Evolutionary conservation across 169 alveolate genomes (phyloP).

Genomic region (Cryptosporidium andersoni): DNA sequence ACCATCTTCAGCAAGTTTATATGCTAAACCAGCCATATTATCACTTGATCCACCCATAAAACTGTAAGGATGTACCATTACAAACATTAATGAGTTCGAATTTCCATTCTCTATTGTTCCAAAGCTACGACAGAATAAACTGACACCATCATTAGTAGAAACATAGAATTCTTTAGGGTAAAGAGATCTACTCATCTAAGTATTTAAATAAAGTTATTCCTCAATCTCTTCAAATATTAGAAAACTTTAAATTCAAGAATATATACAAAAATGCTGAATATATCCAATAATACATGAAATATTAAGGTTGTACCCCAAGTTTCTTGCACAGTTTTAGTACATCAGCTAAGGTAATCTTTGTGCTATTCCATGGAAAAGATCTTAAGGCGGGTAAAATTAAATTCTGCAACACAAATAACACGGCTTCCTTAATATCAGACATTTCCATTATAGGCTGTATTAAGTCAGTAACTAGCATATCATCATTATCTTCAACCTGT

Average conservation of each 20-base stretch:
- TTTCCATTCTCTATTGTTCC: conserved; percentile 20
- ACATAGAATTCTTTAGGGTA: conserved; percentile 43
- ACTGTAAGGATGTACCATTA: conserved; percentile 67
- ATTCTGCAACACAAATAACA: conserved; percentile 1
- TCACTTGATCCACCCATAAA: conserved; percentile 66
- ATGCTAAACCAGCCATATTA: conserved; percentile 72
- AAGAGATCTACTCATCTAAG: conserved; percentile 1
- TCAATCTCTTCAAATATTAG: too few relatives aligned
- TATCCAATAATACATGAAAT: neutral
- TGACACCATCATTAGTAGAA: conserved; percentile 38
- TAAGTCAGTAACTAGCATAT: neutral
- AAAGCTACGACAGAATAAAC: conserved; percentile 49
- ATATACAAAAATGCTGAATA: too few relatives aligned
- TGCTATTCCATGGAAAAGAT: neutral
- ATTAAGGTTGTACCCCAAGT: neutral
- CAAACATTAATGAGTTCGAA: conserved; percentile 19
- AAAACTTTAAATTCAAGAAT: too few relatives aligned
- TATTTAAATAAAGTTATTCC: neutral
- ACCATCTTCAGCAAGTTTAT: conserved; percentile 67
- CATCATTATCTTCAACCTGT: neutral
- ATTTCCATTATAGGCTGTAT: conserved; percentile 4
- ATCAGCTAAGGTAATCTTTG: conserved; percentile 9
- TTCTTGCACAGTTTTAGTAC: neutral
- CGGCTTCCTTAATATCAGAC: conserved; percentile 20
- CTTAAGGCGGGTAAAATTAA: conserved; percentile 50